Evolutionary conservation across 2,329 filamentous ascomycete genomes (phyloP), one percentile per base, ranked within the genome.

Genomic region (Penicillium sp.): DNA sequence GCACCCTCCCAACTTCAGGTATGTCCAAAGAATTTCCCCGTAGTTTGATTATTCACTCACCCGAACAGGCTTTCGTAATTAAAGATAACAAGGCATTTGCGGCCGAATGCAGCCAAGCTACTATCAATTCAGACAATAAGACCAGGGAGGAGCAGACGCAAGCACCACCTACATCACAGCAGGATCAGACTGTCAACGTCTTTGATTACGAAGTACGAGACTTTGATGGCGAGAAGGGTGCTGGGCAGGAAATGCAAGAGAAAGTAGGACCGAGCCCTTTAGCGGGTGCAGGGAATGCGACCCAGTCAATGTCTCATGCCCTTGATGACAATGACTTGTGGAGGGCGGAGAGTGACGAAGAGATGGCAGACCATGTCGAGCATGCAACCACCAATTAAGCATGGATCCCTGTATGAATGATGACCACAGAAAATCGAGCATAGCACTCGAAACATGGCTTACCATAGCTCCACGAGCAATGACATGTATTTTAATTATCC

Each of bases 21-120:
- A 68, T 60, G 65, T 44, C 11, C n/a, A 33, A 7, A 8, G 18
- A 7, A 15, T 26, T 51, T 4, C 5, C 25, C 9, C 23, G 11
- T n/a, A 46, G 20, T 23, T 23, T 29, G 8, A 22, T 12, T 8
- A 27, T 63, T 69, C 42, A 66, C 52, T 29, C 37, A 27, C 41
- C 49, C 2, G 37, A 63, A 25, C 54, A 78, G 71, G 64, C 73
- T 26, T 83, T 84, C 55, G 76, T 82, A n/a, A 73, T 77, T 31
- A 69, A 68, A 42, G 81, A 84, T 60, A 82, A 81, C 45, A 61
- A 70, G 49, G 62, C 68, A 18, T 79, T 79, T 53, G 68, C 69
- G 23, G 57, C 61, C 1, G 75, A 77, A 49, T 66, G 72, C 49
- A 56, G 67, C 22, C 66, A 67, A 15, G 53, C 49, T 37, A 53